These are phyloP conservation scores for Solanum gracilifrons DNA, from an alignment of 257 asterid species.

Conservation along the genomic window DNA sequence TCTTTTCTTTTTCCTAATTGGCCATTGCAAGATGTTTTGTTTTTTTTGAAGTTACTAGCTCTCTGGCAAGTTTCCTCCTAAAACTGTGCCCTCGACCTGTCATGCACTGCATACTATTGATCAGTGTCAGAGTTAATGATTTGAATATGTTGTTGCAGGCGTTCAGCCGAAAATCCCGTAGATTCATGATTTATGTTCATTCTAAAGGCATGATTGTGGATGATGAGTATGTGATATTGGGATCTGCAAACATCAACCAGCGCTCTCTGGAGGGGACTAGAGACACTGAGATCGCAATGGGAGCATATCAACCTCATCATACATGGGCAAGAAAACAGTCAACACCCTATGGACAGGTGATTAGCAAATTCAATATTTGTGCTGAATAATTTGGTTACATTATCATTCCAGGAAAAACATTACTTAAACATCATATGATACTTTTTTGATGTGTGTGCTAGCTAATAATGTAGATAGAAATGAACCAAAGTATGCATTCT, in stretches of 20 bases:
- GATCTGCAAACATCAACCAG: constrained; percentile 93
- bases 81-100: background rate
- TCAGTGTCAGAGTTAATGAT: background rate
- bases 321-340: constrained; percentile 71
- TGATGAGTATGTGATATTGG: constrained; percentile 76
- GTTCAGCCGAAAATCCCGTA: constrained; percentile 52
- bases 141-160: constrained; percentile 42
- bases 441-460: background rate
- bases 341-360: constrained; percentile 86
- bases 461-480: too few species aligned
- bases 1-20: background rate
- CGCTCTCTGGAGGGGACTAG: constrained; percentile 89
- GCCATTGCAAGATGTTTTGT: background rate
- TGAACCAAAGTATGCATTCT: too few species aligned
- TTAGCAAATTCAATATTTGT: background rate
- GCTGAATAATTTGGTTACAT: background rate
- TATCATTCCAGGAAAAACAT: background rate
- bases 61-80: background rate
- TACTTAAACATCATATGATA: background rate
- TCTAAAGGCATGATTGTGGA: constrained; percentile 97
- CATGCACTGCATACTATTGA: background rate
- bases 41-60: background rate
- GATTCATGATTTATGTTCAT: constrained; percentile 98
- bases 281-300: constrained; percentile 98
- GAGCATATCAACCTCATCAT: constrained; percentile 87